phyloP scores from a whole-genome alignment of 164 flowering plant genomes.

The Nelumbo lutea region DNA sequence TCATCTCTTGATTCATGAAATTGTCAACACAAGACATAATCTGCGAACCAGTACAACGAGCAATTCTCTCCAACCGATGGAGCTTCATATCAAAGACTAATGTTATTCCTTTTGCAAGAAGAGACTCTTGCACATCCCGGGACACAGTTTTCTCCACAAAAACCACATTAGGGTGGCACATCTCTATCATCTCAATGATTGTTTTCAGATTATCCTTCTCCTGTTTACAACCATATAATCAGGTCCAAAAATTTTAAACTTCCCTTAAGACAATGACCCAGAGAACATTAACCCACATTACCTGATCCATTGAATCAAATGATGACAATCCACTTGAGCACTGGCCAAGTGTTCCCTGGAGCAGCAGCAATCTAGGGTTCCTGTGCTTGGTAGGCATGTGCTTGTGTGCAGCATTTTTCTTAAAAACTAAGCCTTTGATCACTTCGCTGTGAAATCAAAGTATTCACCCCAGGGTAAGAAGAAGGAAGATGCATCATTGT shows the following conservation, averaged over 20 bases:
- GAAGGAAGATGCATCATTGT: not conserved
- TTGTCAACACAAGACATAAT: slow-evolving; percentile 47
- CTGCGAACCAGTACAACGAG: slow-evolving; percentile 81
- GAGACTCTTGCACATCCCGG: slow-evolving; percentile 73
- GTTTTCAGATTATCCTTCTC: slow-evolving; percentile 46
- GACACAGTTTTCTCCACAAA: slow-evolving; percentile 86
- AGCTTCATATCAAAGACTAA: slow-evolving; percentile 93
- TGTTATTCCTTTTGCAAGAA: slow-evolving; percentile 71
- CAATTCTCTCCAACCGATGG: slow-evolving; percentile 77
- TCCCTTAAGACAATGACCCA: not conserved
- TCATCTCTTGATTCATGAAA: slow-evolving; percentile 46
- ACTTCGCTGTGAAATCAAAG: slow-evolving; percentile 55
- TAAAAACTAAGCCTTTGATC: slow-evolving; percentile 82
- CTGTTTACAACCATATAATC: slow-evolving; percentile 32
- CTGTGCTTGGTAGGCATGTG: slow-evolving; percentile 73
- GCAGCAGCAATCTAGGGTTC: slow-evolving; percentile 68
- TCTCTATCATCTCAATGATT: slow-evolving; percentile 53
- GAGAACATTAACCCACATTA: slow-evolving; percentile 15
- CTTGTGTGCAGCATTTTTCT: slow-evolving; percentile 89
- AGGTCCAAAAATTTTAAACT: slow-evolving; percentile 9
- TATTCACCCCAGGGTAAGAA: not conserved
- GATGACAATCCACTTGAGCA: slow-evolving; percentile 64
- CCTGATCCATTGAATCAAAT: slow-evolving; percentile 68
- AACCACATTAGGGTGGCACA: slow-evolving; percentile 73
- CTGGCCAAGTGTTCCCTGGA: slow-evolving; percentile 70